Conservation (phyloP, 345 rosid genomes). For the Heritiera littoralis region DNA sequence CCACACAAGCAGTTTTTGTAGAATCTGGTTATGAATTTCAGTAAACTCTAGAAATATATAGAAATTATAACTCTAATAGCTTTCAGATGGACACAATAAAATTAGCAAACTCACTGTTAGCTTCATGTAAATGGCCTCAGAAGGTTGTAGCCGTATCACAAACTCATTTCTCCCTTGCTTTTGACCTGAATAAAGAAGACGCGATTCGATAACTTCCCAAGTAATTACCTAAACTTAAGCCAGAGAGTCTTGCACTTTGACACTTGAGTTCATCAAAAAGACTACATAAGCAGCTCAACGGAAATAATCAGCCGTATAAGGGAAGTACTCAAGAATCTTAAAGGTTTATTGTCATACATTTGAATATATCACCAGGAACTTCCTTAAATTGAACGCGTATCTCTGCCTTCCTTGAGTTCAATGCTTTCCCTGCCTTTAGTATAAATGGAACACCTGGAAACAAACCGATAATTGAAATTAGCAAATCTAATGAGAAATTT, state of each 20-base stretch:
- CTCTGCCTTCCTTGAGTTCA: slow-evolving; percentile 96
- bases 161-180: slow-evolving; percentile 99
- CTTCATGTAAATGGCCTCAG: slow-evolving; percentile 98
- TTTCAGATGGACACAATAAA: not conserved
- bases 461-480: slow-evolving; percentile 14
- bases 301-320: not conserved
- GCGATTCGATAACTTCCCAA: slow-evolving; percentile 1
- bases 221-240: not conserved
- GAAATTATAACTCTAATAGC: not conserved
- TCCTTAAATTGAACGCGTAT: slow-evolving; percentile 98
- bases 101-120: slow-evolving; percentile 63
- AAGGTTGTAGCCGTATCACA: slow-evolving; percentile 95
- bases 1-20: not conserved
- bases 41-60: not conserved
- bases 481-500: slow-evolving; percentile 11
- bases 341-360: slow-evolving; percentile 47
- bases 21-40: not conserved
- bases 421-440: slow-evolving; percentile 96
- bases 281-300: slow-evolving; percentile 4
- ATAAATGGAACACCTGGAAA: slow-evolving; percentile 92
- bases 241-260: not conserved
- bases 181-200: slow-evolving; percentile 48
- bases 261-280: slow-evolving; percentile 9
- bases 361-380: slow-evolving; percentile 97
- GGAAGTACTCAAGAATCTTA: slow-evolving; percentile 9